A percentile compares a stretch with the other conserved stretches of the same genome.
Evolutionary conservation across 169 alveolate species (phyloP).

Genomic region (Amoebophrya sp.): DNA sequence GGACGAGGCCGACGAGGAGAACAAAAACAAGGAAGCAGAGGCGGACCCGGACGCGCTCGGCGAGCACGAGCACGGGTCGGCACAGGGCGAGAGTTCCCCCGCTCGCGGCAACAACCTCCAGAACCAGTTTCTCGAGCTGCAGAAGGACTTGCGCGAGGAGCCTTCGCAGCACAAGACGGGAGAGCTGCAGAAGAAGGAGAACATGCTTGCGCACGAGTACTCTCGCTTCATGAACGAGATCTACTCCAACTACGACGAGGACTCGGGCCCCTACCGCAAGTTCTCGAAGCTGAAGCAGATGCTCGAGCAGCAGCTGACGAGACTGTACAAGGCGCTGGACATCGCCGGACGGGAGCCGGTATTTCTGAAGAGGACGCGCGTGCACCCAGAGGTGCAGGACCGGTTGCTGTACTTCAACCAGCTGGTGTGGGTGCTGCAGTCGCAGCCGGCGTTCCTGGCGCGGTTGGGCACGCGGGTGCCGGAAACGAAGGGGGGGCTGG

Average conservation of each 20-base stretch:
- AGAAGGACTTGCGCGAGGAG: not conserved
- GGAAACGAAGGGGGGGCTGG: not conserved
- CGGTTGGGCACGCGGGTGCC: not conserved
- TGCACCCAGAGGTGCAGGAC: not conserved
- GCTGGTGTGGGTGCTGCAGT: not conserved
- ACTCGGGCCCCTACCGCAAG: not conserved
- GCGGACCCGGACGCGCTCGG: not conserved
- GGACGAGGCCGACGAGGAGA: not conserved
- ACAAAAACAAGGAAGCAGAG: not conserved
- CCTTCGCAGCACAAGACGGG: not conserved
- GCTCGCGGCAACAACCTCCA: no score
- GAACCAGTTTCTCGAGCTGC: not conserved
- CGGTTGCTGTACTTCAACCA: not conserved
- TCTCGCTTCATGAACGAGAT: not conserved
- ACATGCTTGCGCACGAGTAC: not conserved
- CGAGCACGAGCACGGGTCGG: no score
- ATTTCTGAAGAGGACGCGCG: not conserved
- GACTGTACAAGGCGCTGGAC: not conserved
- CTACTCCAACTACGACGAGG: not conserved
- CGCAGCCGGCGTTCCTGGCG: not conserved
- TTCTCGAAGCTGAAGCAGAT: not conserved
- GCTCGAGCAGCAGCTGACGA: not conserved
- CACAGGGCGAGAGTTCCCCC: no score
- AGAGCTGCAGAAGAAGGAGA: not conserved
- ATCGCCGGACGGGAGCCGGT: not conserved